Conservation (phyloP, 495 filamentous ascomycete genomes). For the Neurospora sp. region DNA sequence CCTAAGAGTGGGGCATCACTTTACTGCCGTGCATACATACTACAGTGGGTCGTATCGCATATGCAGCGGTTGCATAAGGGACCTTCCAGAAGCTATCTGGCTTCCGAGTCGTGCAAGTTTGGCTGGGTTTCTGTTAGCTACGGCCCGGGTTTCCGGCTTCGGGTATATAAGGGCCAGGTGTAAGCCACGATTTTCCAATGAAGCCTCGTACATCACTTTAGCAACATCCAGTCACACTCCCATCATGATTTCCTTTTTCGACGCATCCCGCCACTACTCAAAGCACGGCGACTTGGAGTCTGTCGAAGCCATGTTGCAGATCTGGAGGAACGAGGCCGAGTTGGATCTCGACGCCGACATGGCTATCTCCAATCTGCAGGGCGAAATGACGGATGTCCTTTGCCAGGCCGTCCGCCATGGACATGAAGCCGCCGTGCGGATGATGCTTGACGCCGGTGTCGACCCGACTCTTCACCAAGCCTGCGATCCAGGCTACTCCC, state of each 20-base stretch:
- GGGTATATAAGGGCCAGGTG: neutral
- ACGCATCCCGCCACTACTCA: neutral
- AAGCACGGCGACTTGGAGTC: neutral
- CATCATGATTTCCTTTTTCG: neutral
- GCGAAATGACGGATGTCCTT: neutral
- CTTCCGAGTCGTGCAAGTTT: neutral
- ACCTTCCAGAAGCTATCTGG: neutral
- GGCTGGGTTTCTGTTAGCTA: neutral
- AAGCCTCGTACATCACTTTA: neutral
- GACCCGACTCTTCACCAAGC: neutral
- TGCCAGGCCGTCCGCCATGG: neutral
- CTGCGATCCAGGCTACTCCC: neutral
- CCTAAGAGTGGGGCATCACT: neutral
- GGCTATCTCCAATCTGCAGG: neutral
- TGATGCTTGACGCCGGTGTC: neutral
- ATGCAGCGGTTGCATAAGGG: neutral
- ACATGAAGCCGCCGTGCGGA: neutral
- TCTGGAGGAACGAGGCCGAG: neutral
- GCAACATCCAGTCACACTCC: neutral
- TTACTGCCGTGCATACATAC: too few species aligned
- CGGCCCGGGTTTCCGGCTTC: neutral
- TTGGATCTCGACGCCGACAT: neutral
- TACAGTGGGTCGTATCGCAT: neutral
- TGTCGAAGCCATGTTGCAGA: neutral
- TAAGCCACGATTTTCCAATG: neutral